Base-by-base conservation (phyloP, 208 protist genomes). In the Acanthamoeba lenticulata region DNA sequence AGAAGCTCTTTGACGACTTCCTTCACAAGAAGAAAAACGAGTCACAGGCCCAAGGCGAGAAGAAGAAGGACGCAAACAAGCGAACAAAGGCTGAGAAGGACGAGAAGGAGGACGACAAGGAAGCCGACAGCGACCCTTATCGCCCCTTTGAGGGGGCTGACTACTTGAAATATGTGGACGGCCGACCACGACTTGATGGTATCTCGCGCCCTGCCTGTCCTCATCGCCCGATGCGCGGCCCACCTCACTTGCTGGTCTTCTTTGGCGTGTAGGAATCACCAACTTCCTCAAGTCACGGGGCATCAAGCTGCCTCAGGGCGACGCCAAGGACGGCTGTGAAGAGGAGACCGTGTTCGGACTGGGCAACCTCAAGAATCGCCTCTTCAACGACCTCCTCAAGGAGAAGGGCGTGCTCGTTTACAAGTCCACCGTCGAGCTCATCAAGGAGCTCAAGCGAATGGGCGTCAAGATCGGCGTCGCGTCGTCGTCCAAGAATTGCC, bases 1-100 rank as follows among this genome's bases (percentile, higher is more conserved):
- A 83, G 90, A 29, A 83, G 17, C 55, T 94, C 27, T 94, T 94
- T 62, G 90, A 94, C 38, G 90, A 79, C 9, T 94, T 94, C 38
- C 42, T 94, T 9, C 34, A 83, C 36, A 65, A 83, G 90, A 74
- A 83, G 90, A 38, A 52, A 42, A 85, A 94, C 62, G 57, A 83
- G 44, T 32, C 3, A 13, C 49, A 74, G 90, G 47, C 77, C n/a
- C 74, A 27, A 0, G 74, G 74, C 74, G 32, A 72, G 32, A 38
- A 47, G 7, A 81, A 24, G 32, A 45, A 81, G 19, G 0, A 45
- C 11, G 9, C 4, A 38, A 13, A 77, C 13, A 21, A 47, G 36
- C 5, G 38, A 3, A 38, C 34, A 42, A 38, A 77, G 32, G 17
- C 27, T 7, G 5, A 4, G 2, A 15, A 38, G 21, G 24, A 6